Conservation (phyloP, 2,329 filamentous ascomycete genomes). For the Diplodia corticola region DNA sequence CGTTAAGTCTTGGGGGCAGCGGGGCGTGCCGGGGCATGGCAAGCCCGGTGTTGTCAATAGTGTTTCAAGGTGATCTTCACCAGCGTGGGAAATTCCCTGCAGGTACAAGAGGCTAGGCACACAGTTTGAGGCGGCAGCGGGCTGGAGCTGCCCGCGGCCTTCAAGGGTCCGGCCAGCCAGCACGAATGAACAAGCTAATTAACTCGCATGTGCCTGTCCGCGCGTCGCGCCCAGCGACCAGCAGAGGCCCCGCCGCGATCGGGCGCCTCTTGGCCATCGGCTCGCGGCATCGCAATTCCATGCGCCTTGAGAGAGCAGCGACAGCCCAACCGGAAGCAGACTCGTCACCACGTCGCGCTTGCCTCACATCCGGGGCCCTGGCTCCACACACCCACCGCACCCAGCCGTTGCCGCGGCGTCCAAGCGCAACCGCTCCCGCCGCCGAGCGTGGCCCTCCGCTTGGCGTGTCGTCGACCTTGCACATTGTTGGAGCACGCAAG, state of each 20-base stretch:
- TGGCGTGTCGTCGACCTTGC: not conserved
- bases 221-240: constrained; percentile 12
- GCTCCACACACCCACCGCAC: not conserved
- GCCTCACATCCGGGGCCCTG: not conserved
- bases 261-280: constrained; percentile 5
- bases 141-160: not conserved
- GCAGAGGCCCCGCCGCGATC: constrained; percentile 4
- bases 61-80: constrained; percentile 4
- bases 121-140: not conserved
- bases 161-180: constrained; percentile 1
- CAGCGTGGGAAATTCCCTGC: not conserved
- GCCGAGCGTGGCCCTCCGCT: not conserved
- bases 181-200: not conserved
- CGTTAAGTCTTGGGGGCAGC: constrained; percentile 1
- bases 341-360: not conserved
- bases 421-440: constrained; percentile 9
- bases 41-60: not conserved
- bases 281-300: constrained; percentile 2
- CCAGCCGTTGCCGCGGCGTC: constrained; percentile 10
- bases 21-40: constrained; percentile 12
- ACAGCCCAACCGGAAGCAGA: not conserved
- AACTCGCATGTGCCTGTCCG: constrained; percentile 7
- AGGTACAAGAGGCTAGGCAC: constrained; percentile 10
- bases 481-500: not conserved
- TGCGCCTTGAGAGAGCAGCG: not conserved